Percentiles rank a stretch among this genome's conserved stretches.
phyloP scores from a whole-genome alignment of 2,329 filamentous ascomycete genomes.

The Paraconiothyrium brasiliense region DNA sequence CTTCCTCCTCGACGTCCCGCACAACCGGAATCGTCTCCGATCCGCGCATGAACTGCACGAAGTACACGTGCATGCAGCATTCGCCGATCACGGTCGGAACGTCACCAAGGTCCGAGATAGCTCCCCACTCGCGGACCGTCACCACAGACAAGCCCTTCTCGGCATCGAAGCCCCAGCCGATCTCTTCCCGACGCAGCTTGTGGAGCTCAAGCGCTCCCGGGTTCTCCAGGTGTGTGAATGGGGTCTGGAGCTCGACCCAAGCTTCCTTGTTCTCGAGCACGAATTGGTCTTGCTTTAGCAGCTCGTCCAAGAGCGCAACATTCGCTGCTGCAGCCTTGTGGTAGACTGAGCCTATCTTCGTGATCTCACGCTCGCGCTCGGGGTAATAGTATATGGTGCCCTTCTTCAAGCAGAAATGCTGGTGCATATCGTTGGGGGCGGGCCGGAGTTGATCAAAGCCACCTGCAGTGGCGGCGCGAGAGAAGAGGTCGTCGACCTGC shows the following conservation, averaged over 20 bases:
- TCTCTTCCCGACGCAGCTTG: not conserved
- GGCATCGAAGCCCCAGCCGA: not conserved
- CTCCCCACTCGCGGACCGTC: not conserved
- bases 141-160: not conserved
- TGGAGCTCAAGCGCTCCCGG: not conserved
- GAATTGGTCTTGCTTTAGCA: not conserved
- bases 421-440: not conserved
- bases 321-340: not conserved
- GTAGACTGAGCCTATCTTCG: not conserved
- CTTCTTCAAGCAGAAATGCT: constrained; percentile 1
- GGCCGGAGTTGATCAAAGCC: not conserved
- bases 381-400: not conserved
- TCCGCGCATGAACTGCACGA: not conserved
- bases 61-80: not conserved
- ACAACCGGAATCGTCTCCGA: not conserved
- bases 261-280: not conserved
- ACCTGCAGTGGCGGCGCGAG: not conserved
- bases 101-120: not conserved
- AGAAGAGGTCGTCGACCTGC: not conserved
- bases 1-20: not conserved
- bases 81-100: not conserved
- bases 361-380: not conserved
- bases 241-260: not conserved
- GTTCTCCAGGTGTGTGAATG: not conserved
- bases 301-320: not conserved